These are phyloP conservation scores for Stropharia rugosoannulata DNA, from an alignment of 768 basidiomycete genomes.

Conservation along the genomic window DNA sequence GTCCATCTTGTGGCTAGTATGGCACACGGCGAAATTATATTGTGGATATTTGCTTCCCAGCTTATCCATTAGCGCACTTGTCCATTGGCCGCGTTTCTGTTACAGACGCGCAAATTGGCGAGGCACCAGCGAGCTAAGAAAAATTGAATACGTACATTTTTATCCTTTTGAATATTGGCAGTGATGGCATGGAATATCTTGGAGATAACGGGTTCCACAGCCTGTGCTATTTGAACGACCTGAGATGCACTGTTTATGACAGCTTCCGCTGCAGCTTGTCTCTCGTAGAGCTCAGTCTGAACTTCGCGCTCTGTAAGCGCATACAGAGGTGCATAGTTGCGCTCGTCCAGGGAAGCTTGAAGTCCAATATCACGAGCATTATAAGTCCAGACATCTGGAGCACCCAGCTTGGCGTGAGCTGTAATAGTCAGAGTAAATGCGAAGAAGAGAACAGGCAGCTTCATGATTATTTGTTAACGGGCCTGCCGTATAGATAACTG, in stretches of 20 bases:
- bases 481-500: neutral
- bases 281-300: too few species aligned
- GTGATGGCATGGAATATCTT: neutral
- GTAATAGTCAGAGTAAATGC: neutral
- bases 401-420: too few species aligned
- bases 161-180: neutral
- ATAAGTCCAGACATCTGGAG: too few species aligned
- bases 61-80: neutral
- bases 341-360: too few species aligned
- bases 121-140: neutral
- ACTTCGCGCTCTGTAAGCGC: too few species aligned
- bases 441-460: neutral
- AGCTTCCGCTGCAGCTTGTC: neutral
- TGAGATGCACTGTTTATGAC: too few species aligned
- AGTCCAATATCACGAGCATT: too few species aligned
- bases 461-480: neutral
- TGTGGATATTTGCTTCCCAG: conserved; percentile 10
- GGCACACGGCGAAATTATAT: conserved; percentile 20
- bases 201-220: neutral
- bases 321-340: too few species aligned
- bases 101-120: neutral
- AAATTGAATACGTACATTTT: neutral
- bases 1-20: conserved; percentile 14
- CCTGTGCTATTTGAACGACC: neutral
- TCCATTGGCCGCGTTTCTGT: conserved; percentile 5